These are phyloP conservation scores for Phyllachora maydis DNA, from an alignment of 2,329 filamentous ascomycete species.

Conservation along the genomic window DNA sequence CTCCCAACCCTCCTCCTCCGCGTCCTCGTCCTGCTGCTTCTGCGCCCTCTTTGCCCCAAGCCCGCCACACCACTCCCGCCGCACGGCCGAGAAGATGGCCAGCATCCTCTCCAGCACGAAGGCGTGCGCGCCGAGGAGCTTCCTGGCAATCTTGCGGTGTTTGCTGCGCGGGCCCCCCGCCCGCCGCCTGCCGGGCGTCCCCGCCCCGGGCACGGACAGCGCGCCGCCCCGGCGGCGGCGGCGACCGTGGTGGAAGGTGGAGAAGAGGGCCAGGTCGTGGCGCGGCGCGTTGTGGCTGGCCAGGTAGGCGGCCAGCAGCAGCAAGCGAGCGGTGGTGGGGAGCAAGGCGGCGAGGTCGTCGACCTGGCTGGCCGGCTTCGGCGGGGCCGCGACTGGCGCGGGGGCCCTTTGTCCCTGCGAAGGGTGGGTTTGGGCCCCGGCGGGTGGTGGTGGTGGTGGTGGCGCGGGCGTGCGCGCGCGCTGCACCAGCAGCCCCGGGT, in stretches of 20 bases:
- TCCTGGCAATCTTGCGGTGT: constrained; percentile 54
- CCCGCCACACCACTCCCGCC: constrained; percentile 33
- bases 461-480: constrained; percentile 1
- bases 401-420: constrained; percentile 1
- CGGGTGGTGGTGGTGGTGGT: too few species aligned
- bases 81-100: constrained; percentile 52
- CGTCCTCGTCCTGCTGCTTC: constrained; percentile 10
- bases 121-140: constrained; percentile 54
- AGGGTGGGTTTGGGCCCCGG: too few species aligned
- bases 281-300: constrained; percentile 60
- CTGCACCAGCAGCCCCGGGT: constrained; percentile 36
- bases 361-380: neutral
- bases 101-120: constrained; percentile 64
- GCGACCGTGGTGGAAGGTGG: constrained; percentile 39
- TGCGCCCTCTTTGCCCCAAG: neutral
- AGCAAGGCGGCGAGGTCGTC: constrained; percentile 33
- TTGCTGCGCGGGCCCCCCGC: constrained; percentile 21
- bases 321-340: constrained; percentile 51
- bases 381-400: constrained; percentile 1
- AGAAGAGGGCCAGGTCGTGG: constrained; percentile 59
- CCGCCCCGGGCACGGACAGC: constrained; percentile 13
- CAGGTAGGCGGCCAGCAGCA: constrained; percentile 60
- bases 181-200: constrained; percentile 9
- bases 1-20: constrained; percentile 6
- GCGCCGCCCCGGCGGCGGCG: constrained; percentile 27